Percentiles rank a stretch among this genome's conserved stretches.
These are phyloP conservation scores for Komagataella ulmi DNA, from an alignment of 805 yeast genomes.

Conservation along the genomic window DNA sequence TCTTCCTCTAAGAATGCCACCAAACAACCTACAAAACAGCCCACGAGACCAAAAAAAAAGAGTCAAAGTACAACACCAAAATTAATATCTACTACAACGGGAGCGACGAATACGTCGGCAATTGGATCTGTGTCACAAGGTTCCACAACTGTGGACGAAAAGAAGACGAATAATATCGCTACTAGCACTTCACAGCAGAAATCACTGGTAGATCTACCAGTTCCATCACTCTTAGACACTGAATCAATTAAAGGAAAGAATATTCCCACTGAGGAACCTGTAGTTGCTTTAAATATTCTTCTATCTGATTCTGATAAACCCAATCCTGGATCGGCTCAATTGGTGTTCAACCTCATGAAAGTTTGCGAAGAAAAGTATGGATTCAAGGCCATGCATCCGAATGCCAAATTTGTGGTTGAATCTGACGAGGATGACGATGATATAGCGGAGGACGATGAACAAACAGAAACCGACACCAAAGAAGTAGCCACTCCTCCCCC, in stretches of 20 bases:
- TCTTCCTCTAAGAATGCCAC: background rate
- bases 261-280: conserved; percentile 18
- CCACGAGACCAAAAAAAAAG: background rate
- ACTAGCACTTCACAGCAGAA: background rate
- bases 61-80: background rate
- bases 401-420: conserved; percentile 36
- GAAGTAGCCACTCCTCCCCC: background rate
- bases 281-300: conserved; percentile 43
- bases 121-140: background rate
- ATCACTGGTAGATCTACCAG: background rate
- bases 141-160: background rate
- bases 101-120: background rate
- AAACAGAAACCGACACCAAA: conserved; percentile 18
- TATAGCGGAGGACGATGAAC: conserved; percentile 24
- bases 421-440: conserved; percentile 38
- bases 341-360: conserved; percentile 57
- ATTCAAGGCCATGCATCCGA: conserved; percentile 57
- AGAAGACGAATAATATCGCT: background rate
- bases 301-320: conserved; percentile 31
- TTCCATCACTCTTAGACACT: background rate
- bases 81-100: too few species aligned
- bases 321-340: conserved; percentile 44
- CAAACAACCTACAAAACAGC: background rate
- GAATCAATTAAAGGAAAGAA: background rate
- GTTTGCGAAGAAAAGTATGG: conserved; percentile 81